These are phyloP conservation scores for Zygosaccharomyces gambellarensis DNA, from an alignment of 805 yeast species.

Conservation along the genomic window DNA sequence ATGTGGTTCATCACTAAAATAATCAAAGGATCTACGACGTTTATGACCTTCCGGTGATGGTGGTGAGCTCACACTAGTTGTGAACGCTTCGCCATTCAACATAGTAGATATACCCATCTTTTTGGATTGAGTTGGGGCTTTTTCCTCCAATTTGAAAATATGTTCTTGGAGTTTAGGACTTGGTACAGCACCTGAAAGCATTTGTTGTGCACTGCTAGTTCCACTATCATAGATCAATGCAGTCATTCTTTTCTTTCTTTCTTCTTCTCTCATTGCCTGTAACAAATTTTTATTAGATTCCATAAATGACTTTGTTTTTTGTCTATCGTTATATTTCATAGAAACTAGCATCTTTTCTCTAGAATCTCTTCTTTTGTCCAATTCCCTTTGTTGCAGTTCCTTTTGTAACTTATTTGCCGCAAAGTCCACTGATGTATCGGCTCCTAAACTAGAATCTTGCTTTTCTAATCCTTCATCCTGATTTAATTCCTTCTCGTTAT, in stretches of 20 bases:
- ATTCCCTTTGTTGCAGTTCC: slow-evolving; percentile 24
- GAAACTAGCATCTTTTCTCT: slow-evolving; percentile 34
- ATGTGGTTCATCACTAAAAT: slow-evolving; percentile 12
- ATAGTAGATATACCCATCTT: slow-evolving; percentile 28
- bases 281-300: slow-evolving; percentile 31
- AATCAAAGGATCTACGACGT: slow-evolving; percentile 3
- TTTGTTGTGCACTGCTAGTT: background rate
- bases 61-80: slow-evolving; percentile 4
- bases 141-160: slow-evolving; percentile 8
- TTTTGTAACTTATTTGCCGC: slow-evolving; percentile 5
- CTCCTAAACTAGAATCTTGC: background rate
- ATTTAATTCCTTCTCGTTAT: slow-evolving; percentile 4
- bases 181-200: background rate
- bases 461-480: background rate
- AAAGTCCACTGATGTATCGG: background rate
- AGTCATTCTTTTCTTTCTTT: slow-evolving; percentile 29
- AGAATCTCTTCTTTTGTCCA: slow-evolving; percentile 31
- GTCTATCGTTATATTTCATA: slow-evolving; percentile 34
- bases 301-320: slow-evolving; percentile 32
- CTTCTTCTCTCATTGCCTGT: slow-evolving; percentile 33
- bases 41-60: slow-evolving; percentile 1
- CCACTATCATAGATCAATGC: slow-evolving; percentile 17
- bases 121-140: slow-evolving; percentile 9
- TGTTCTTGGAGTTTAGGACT: slow-evolving; percentile 5
- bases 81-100: slow-evolving; percentile 25